A percentile compares a stretch with the other conserved stretches of the same genome.
These are phyloP conservation scores for Trametes punicea DNA, from an alignment of 768 basidiomycete species.

Conservation along the genomic window DNA sequence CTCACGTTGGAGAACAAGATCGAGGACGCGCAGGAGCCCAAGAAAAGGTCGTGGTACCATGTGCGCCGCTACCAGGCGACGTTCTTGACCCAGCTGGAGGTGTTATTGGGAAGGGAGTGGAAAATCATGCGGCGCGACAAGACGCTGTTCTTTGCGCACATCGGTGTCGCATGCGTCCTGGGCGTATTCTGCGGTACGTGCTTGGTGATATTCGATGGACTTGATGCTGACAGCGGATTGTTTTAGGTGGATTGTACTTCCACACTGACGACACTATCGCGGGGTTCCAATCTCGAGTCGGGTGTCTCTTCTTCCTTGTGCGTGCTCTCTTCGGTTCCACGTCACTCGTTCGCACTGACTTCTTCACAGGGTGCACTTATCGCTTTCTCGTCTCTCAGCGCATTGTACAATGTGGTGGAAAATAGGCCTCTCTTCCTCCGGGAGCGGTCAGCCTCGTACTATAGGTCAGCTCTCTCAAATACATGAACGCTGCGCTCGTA, in stretches of 20 bases:
- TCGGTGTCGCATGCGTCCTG: conserved; percentile 62
- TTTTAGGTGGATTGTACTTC: conserved; percentile 79
- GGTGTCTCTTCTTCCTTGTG: conserved; percentile 91
- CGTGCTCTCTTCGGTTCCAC: conserved; percentile 3
- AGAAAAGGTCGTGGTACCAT: conserved; percentile 6
- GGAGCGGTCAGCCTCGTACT: conserved; percentile 82
- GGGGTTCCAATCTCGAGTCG: conserved; percentile 92
- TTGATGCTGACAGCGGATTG: not conserved
- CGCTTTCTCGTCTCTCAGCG: conserved; percentile 88
- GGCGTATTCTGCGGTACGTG: conserved; percentile 81
- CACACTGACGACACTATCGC: conserved; percentile 78
- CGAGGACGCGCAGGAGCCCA: not conserved
- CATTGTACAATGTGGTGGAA: conserved; percentile 84
- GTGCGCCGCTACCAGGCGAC: conserved; percentile 58
- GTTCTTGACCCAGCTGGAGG: conserved; percentile 86
- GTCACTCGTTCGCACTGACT: not conserved
- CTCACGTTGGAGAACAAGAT: not conserved
- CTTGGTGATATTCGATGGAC: not conserved
- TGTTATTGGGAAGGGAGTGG: conserved; percentile 82
- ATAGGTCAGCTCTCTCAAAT: conserved; percentile 52
- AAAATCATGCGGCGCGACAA: conserved; percentile 80
- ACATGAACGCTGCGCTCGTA: not conserved
- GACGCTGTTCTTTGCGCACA: conserved; percentile 77
- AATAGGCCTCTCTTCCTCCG: conserved; percentile 84
- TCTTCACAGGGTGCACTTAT: conserved; percentile 72